Evolutionary conservation across 305 asterid species (phyloP).

Genomic region (Striga hermonthica): DNA sequence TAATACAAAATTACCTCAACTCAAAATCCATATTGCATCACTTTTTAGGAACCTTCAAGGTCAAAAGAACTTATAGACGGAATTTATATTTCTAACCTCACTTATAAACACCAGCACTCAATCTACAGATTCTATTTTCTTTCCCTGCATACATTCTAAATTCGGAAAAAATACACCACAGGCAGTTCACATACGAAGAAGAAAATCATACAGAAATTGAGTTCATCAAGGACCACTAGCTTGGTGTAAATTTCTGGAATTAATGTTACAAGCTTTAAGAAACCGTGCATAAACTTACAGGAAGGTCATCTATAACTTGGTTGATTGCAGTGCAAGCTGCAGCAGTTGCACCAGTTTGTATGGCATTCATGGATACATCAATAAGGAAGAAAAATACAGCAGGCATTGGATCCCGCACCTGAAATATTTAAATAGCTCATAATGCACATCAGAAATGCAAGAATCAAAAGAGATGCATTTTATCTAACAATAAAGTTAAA

Average conservation of each 20-base stretch:
- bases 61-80: constrained; percentile 12
- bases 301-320: constrained; percentile 95
- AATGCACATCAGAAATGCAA: constrained; percentile 22
- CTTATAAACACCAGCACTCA: constrained; percentile 5
- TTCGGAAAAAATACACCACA: constrained; percentile 6
- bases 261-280: constrained; percentile 27
- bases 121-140: constrained; percentile 11
- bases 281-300: constrained; percentile 57
- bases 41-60: constrained; percentile 20
- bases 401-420: constrained; percentile 99
- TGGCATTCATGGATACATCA: constrained; percentile 92
- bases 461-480: constrained; percentile 14
- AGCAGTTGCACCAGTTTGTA: constrained; percentile 98
- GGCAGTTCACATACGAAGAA: constrained; percentile 5
- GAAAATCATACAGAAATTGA: constrained; percentile 3
- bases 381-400: constrained; percentile 90
- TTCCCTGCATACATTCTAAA: constrained; percentile 4
- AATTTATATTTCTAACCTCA: constrained; percentile 5
- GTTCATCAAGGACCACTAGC: constrained; percentile 21
- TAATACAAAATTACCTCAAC: constrained; percentile 6
- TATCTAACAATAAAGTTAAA: constrained; percentile 20
- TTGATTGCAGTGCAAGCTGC: constrained; percentile 95
- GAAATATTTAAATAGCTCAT: constrained; percentile 30
- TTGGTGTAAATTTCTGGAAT: constrained; percentile 17
- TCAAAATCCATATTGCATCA: constrained; percentile 11